Conservation (phyloP, 108 stramenopile species). For the Skeletonema tropicum region DNA sequence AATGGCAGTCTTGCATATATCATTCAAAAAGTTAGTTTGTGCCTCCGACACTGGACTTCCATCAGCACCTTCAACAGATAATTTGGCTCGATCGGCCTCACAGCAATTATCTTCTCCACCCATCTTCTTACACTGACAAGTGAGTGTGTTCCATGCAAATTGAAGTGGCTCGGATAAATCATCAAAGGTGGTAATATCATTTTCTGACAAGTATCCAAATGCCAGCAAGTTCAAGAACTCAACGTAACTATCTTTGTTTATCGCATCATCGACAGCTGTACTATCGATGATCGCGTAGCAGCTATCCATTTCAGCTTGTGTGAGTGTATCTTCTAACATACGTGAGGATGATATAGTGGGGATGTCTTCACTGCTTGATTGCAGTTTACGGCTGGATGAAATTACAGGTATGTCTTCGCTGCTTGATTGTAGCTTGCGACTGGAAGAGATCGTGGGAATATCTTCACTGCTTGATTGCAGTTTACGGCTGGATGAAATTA, state of each 20-base stretch:
- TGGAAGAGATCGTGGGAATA: neutral
- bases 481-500: neutral
- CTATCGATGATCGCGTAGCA: conserved; percentile 4
- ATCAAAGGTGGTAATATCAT: neutral
- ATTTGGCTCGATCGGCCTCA: neutral
- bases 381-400: neutral
- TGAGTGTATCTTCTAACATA: neutral
- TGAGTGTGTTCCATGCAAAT: neutral
- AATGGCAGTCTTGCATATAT: neutral
- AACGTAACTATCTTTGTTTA: neutral
- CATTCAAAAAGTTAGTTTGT: neutral
- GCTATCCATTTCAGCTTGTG: neutral
- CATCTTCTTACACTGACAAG: neutral
- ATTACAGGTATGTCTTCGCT: neutral
- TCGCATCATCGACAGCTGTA: neutral
- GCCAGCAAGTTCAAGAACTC: conserved; percentile 6
- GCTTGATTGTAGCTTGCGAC: neutral
- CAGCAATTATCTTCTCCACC: neutral
- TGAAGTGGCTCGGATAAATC: neutral
- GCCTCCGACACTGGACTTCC: neutral
- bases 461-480: neutral
- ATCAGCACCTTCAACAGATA: neutral
- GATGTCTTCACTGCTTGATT: neutral
- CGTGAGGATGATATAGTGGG: neutral
- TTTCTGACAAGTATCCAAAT: neutral